These are phyloP conservation scores for Cucurbita argyrosperma DNA, from an alignment of 306 rosid genomes.

Conservation along the genomic window DNA sequence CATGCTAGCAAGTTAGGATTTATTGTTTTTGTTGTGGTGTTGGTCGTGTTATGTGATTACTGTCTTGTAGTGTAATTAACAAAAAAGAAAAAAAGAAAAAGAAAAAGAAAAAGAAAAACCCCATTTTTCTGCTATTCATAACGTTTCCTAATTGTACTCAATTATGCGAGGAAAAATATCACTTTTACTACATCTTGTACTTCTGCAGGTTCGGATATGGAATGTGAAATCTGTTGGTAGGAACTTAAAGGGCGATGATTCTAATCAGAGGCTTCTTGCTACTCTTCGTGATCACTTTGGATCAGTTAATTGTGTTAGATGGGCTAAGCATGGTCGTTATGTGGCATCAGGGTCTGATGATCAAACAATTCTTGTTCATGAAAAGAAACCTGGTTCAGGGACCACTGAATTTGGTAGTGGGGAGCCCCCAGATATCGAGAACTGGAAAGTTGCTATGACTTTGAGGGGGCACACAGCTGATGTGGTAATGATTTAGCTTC, in stretches of 20 bases:
- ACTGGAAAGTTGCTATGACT: constrained; percentile 93
- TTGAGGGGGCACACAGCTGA: constrained; percentile 98
- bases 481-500: constrained; percentile 73
- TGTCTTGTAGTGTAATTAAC: background rate
- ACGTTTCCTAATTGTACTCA: background rate
- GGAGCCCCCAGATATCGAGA: constrained; percentile 94
- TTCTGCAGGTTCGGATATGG: constrained; percentile 87
- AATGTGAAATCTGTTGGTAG: constrained; percentile 73
- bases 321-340: constrained; percentile 90
- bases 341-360: constrained; percentile 97
- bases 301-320: constrained; percentile 93
- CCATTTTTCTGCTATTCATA: background rate
- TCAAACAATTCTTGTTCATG: constrained; percentile 82
- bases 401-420: constrained; percentile 98
- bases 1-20: background rate
- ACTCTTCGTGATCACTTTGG: constrained; percentile 96
- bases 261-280: constrained; percentile 85
- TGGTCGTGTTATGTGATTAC: background rate
- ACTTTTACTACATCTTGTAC: background rate
- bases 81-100: background rate
- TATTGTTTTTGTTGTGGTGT: background rate
- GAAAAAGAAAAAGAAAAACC: no score
- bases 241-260: constrained; percentile 39
- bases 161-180: background rate
- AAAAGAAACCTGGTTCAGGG: constrained; percentile 98